A percentile compares a stretch with the other conserved stretches of the same genome.
These are phyloP conservation scores for Kluyveromyces marxianus DNA, from an alignment of 1,139 yeast genomes.

Conservation along the genomic window DNA sequence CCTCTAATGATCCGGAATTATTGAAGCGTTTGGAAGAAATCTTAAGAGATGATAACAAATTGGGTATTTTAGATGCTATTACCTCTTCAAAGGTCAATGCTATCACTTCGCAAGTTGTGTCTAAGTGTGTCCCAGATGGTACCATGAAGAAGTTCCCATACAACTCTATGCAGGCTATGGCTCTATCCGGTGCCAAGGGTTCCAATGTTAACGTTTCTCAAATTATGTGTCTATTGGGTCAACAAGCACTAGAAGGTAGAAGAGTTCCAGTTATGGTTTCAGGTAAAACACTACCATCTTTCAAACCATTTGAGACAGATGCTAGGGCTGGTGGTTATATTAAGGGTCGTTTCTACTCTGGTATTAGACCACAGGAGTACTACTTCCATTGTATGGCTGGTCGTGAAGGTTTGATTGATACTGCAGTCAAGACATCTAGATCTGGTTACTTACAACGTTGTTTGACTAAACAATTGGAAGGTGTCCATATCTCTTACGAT, in stretches of 20 bases:
- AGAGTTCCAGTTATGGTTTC: conserved; percentile 99
- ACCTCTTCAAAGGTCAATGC: conserved; percentile 89
- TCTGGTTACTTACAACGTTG: conserved; percentile 99
- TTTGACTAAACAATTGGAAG: conserved; percentile 95
- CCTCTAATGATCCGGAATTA: conserved; percentile 65
- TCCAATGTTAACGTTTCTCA: conserved; percentile 97
- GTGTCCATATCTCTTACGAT: conserved; percentile 91
- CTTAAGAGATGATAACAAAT: conserved; percentile 83
- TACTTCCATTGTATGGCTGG: conserved; percentile 99
- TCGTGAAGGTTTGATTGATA: conserved; percentile 98
- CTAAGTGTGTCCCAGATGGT: conserved; percentile 93
- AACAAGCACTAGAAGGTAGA: conserved; percentile 98
- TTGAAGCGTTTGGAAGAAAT: conserved; percentile 87
- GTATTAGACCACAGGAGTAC: conserved; percentile 98
- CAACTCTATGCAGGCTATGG: conserved; percentile 99
- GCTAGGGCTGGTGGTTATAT: conserved; percentile 99
- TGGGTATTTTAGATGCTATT: conserved; percentile 92
- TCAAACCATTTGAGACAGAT: conserved; percentile 93
- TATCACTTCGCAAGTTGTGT: conserved; percentile 86
- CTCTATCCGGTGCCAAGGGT: conserved; percentile 98
- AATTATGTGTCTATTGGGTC: conserved; percentile 98
- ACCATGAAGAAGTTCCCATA: conserved; percentile 92
- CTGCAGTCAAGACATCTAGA: conserved; percentile 97
- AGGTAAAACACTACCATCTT: conserved; percentile 94
- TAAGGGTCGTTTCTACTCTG: conserved; percentile 95